Conservation (phyloP, 768 basidiomycete species). For the Leccinum boreale region DNA sequence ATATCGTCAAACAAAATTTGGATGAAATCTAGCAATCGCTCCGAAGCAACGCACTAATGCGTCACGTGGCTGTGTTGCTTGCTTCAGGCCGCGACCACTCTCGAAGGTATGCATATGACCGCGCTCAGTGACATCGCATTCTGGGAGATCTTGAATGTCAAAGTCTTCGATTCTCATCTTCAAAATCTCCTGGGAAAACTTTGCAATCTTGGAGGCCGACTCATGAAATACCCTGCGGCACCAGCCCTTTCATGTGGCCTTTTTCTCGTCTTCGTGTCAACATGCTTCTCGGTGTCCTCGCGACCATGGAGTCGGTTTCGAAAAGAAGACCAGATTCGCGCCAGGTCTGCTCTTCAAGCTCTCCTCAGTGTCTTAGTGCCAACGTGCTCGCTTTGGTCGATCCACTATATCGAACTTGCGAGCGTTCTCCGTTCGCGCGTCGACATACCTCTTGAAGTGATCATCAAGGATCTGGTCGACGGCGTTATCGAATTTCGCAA, state of each 20-base stretch:
- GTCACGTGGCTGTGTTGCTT: neutral
- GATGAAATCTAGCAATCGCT: neutral
- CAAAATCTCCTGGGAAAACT: neutral
- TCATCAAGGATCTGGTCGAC: conserved; percentile 35
- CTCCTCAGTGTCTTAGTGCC: conserved; percentile 43
- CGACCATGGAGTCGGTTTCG: neutral
- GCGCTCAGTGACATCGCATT: neutral
- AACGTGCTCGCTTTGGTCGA: conserved; percentile 44
- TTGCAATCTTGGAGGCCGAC: neutral
- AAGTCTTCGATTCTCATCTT: neutral
- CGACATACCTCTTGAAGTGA: conserved; percentile 31
- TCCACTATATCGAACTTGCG: conserved; percentile 33
- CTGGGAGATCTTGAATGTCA: conserved; percentile 1
- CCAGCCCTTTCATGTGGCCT: conserved; percentile 4
- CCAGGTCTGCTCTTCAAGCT: conserved; percentile 31
- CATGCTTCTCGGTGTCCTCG: conserved; percentile 8
- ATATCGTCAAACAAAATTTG: neutral
- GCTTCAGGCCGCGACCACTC: neutral
- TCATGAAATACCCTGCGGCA: neutral
- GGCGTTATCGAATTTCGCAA: conserved; percentile 47
- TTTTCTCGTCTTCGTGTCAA: conserved; percentile 6
- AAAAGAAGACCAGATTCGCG: conserved; percentile 9
- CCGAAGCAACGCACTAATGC: too few relatives aligned
- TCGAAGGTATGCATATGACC: conserved; percentile 6
- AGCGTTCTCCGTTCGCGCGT: conserved; percentile 23